Evolutionary conservation across 768 basidiomycete species (phyloP), one percentile per base, ranked within the genome.

Genomic region (Lactifluus volemus): DNA sequence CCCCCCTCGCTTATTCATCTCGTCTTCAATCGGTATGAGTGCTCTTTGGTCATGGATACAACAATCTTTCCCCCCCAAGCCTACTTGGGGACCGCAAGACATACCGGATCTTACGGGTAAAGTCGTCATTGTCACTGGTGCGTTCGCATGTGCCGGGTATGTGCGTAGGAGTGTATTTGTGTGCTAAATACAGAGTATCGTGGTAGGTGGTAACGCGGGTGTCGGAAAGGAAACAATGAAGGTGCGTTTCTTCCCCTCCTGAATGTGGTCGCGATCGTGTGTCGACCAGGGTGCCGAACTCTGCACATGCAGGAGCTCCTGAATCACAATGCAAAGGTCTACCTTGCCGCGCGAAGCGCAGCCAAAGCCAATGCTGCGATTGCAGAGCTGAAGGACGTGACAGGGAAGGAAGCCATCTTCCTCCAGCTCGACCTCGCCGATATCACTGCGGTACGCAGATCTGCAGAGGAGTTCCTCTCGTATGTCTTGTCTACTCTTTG

Each of bases 151-250:
- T 15, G 6, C 10, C 11, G 15, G 5, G 5, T 42, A 0, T 12
- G 11, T 17, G 41, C 11, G 25, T 1, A 0, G 25, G 25, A 25
- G 25, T 25, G 25, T 25, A 25, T 25, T 10, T 44, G 49, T 58
- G 38, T 47, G 21, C 29, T 30, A 14, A 59, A 12, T 11, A 19
- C 5, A 29, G 21, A 8, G 3, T 25, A 32, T 36, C 34, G 59
- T 11, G 12, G 8, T 34, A 19, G 77, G 77, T 5, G 72, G 72
- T 10, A 77, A 76, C 54, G 65, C 71, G 2, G 77, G 84, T 2
- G 76, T 87, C 45, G 85, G 85, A 21, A 82, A 81, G 64, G 83
- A 84, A 67, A 83, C 81, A 1, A 79, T 73, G 6, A 83, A 81
- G 74, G 83, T 78, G 15, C 63, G 70, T 25, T 21, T 25, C 44